Evolutionary conservation across 257 asterid genomes (phyloP).

Genomic region (Nicotiana attenuata): DNA sequence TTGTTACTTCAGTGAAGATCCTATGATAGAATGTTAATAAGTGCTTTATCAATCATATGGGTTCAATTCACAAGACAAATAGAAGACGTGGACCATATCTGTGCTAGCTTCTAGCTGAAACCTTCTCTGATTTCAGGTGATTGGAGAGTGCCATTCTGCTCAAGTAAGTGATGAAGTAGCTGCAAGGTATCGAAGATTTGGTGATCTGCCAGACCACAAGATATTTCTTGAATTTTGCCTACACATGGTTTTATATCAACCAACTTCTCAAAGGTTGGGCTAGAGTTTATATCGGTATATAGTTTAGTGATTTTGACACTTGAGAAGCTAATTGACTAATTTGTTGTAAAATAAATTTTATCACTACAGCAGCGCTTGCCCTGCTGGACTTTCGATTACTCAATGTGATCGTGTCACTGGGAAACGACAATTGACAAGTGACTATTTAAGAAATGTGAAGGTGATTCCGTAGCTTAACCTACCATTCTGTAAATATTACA

Average conservation of each 20-base stretch:
- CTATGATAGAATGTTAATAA: neutral
- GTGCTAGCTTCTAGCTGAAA: neutral
- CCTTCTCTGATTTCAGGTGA: constrained; percentile 52
- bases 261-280: constrained; percentile 65
- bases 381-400: constrained; percentile 76
- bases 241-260: constrained; percentile 75
- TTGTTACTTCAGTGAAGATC: neutral
- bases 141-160: constrained; percentile 83
- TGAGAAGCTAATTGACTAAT: neutral
- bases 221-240: constrained; percentile 88
- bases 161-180: constrained; percentile 56
- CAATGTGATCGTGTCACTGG: constrained; percentile 86
- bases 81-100: neutral
- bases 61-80: neutral
- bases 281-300: neutral
- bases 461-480: constrained; percentile 24
- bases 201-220: constrained; percentile 58
- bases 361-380: constrained; percentile 53
- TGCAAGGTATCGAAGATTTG: constrained; percentile 43
- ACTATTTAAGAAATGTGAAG: constrained; percentile 57
- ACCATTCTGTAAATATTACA: constrained; percentile 4
- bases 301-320: neutral
- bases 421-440: constrained; percentile 52
- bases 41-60: neutral
- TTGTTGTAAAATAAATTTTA: constrained; percentile 27